phyloP scores from a whole-genome alignment of 768 basidiomycete species.

The Polyporus arcularius region DNA sequence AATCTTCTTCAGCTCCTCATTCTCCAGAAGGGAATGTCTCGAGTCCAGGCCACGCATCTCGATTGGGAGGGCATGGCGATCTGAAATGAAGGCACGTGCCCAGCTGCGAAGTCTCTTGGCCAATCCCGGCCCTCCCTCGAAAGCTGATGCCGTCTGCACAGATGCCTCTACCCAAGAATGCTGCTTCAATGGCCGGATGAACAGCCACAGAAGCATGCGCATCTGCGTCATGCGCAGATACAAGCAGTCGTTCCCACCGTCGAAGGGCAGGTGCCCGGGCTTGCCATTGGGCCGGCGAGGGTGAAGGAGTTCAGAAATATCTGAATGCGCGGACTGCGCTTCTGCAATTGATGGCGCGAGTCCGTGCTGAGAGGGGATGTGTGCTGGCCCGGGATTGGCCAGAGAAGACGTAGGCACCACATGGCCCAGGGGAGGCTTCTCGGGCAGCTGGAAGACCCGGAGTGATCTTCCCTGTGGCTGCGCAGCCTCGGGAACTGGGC shows the following conservation, averaged over 20 bases:
- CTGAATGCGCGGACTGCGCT: neutral
- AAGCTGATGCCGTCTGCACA: neutral
- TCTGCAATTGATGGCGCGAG: neutral
- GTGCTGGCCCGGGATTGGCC: too few species aligned
- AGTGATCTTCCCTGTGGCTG: too few species aligned
- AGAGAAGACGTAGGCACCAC: too few species aligned
- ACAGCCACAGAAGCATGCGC: slow-evolving; percentile 7
- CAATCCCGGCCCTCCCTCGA: neutral
- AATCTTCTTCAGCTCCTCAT: slow-evolving; percentile 13
- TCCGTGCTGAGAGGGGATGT: too few species aligned
- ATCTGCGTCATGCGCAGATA: slow-evolving; percentile 8
- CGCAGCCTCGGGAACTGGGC: too few species aligned
- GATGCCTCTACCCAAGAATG: neutral
- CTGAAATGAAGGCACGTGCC: neutral
- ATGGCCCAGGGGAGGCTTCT: too few species aligned
- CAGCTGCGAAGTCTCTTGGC: neutral
- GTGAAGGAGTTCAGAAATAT: neutral
- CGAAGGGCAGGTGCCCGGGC: neutral
- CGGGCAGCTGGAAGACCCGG: too few species aligned
- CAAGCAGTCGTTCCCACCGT: slow-evolving; percentile 4
- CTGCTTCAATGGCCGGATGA: neutral
- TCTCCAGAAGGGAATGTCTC: slow-evolving; percentile 18
- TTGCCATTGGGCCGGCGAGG: neutral
- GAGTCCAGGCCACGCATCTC: slow-evolving; percentile 20
- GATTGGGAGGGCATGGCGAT: slow-evolving; percentile 21